These are phyloP conservation scores for Hebeloma cylindrosporum DNA, from an alignment of 768 basidiomycete genomes.

Conservation along the genomic window DNA sequence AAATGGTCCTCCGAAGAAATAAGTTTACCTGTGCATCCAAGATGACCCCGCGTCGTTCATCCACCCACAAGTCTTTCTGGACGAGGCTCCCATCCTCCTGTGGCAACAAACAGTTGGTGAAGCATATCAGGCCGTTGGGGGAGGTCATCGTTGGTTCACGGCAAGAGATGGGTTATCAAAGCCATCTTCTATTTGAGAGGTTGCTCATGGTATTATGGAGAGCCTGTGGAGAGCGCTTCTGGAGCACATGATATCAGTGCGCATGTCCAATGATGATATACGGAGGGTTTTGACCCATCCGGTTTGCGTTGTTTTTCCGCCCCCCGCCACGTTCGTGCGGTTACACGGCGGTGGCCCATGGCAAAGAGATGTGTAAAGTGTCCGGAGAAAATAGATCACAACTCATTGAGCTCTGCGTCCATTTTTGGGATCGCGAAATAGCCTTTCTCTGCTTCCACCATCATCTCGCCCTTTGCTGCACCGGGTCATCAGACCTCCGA, in stretches of 20 bases:
- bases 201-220: slow-evolving; percentile 7
- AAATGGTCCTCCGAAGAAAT: no score
- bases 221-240: slow-evolving; percentile 2
- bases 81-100: slow-evolving; percentile 77
- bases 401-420: no score
- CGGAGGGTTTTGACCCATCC: slow-evolving; percentile 1
- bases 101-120: slow-evolving; percentile 83
- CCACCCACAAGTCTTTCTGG: slow-evolving; percentile 80
- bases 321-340: no score
- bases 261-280: slow-evolving; percentile 3
- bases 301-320: not conserved
- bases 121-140: slow-evolving; percentile 72
- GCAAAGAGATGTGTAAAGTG: no score
- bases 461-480: no score
- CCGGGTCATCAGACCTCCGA: no score
- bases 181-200: slow-evolving; percentile 13
- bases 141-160: slow-evolving; percentile 35
- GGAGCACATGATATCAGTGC: slow-evolving; percentile 12
- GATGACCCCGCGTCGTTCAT: slow-evolving; percentile 69
- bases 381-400: no score
- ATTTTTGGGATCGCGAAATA: no score
- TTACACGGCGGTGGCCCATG: no score
- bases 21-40: slow-evolving; percentile 69
- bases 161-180: not conserved
- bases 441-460: no score